Evolutionary conservation across 139 green algal species (phyloP).

Genomic region (Eudorina sp.): DNA sequence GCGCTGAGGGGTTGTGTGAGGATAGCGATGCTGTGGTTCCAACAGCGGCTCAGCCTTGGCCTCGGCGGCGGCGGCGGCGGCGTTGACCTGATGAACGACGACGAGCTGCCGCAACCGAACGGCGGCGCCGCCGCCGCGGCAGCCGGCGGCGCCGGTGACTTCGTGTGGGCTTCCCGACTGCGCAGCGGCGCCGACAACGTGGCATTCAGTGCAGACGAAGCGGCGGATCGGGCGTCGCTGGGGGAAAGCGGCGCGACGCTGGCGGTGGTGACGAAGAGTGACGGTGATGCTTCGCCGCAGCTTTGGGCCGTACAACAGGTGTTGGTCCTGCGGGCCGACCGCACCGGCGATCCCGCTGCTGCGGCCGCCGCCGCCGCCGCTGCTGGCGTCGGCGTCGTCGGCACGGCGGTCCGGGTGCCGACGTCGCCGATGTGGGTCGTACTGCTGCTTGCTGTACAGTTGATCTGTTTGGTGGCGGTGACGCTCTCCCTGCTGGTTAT

Average conservation of each 20-base stretch:
- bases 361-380: neutral
- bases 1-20: neutral
- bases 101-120: neutral
- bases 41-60: neutral
- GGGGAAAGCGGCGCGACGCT: neutral
- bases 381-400: neutral
- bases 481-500: neutral
- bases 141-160: neutral
- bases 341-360: too few relatives aligned
- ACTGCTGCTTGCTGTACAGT: neutral
- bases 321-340: neutral
- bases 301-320: neutral
- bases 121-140: neutral
- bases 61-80: neutral
- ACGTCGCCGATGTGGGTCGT: neutral
- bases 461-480: neutral
- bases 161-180: slow-evolving; percentile 20
- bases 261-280: neutral
- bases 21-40: neutral
- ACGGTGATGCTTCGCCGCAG: neutral
- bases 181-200: neutral
- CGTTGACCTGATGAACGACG: neutral
- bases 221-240: neutral
- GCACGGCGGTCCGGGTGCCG: too few relatives aligned
- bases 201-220: neutral